These are phyloP conservation scores for Sphagnurus paluster DNA, from an alignment of 1,284 basidiomycete genomes.

Conservation along the genomic window DNA sequence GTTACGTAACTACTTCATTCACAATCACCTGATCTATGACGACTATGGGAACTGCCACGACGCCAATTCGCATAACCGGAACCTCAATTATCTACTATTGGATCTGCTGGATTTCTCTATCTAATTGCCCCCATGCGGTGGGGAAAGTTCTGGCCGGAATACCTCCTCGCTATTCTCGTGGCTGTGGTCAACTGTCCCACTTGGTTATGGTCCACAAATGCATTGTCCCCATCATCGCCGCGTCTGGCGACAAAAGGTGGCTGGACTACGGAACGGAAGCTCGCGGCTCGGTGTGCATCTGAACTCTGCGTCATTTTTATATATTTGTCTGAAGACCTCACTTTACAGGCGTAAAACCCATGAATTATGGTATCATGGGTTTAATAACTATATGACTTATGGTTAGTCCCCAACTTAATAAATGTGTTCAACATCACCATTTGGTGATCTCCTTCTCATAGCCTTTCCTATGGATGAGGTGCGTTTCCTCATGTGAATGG, in stretches of 20 bases:
- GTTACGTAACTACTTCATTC: too few species aligned
- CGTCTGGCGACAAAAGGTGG: slow-evolving; percentile 34
- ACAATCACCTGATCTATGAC: slow-evolving; percentile 15
- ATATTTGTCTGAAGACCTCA: slow-evolving; percentile 3
- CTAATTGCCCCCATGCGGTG: slow-evolving; percentile 55
- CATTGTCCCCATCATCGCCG: slow-evolving; percentile 35
- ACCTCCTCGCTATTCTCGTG: slow-evolving; percentile 48
- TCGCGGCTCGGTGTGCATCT: slow-evolving; percentile 55
- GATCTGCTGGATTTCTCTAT: slow-evolving; percentile 5
- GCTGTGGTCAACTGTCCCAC: slow-evolving; percentile 45
- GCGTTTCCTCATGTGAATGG: slow-evolving; percentile 10
- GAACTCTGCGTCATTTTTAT: neutral
- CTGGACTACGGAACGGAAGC: slow-evolving; percentile 64
- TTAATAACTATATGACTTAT: slow-evolving; percentile 74
- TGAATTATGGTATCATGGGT: slow-evolving; percentile 83
- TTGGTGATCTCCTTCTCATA: slow-evolving; percentile 32
- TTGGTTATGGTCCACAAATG: slow-evolving; percentile 37
- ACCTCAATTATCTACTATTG: neutral
- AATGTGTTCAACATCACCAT: slow-evolving; percentile 4
- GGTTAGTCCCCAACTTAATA: slow-evolving; percentile 45
- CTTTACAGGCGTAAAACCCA: slow-evolving; percentile 66
- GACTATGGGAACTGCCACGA: slow-evolving; percentile 20
- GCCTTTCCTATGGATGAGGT: slow-evolving; percentile 86
- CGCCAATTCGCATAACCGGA: slow-evolving; percentile 1
- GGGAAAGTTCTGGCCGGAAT: slow-evolving; percentile 59